Percentiles rank a stretch among this genome's conserved stretches.
Evolutionary conservation across 2,329 filamentous ascomycete genomes (phyloP).

Genomic region (Beauveria scarabaeidicola): DNA sequence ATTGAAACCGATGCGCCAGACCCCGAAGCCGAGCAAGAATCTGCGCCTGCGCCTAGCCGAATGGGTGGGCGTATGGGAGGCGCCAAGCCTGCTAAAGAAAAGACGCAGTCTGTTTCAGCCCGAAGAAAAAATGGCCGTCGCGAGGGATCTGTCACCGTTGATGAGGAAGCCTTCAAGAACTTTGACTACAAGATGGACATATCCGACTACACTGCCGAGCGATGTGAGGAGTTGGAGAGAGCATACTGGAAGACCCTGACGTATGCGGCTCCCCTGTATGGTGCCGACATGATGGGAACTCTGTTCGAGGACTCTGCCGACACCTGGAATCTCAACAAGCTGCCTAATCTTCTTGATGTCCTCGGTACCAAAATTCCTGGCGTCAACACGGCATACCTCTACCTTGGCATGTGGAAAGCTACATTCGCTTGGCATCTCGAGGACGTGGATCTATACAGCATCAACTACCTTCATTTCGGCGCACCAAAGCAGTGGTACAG

Average conservation of each 20-base stretch:
- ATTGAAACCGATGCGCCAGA: conserved; percentile 33
- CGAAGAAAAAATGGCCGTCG: conserved; percentile 78
- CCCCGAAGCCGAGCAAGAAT: conserved; percentile 32
- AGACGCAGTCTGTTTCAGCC: conserved; percentile 71
- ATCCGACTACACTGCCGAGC: conserved; percentile 80
- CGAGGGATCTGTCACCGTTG: conserved; percentile 69
- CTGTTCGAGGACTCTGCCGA: conserved; percentile 81
- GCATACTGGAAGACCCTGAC: conserved; percentile 97
- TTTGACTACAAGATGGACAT: conserved; percentile 87
- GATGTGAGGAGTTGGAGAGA: conserved; percentile 89
- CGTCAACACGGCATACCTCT: conserved; percentile 96
- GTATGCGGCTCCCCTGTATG: conserved; percentile 90
- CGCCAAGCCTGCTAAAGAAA: conserved; percentile 42
- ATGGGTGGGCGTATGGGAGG: conserved; percentile 33
- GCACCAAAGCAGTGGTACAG: conserved; percentile 99
- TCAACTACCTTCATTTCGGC: conserved; percentile 98
- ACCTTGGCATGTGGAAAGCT: conserved; percentile 99
- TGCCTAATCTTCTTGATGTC: conserved; percentile 88
- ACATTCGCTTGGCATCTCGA: conserved; percentile 99
- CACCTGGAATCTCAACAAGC: conserved; percentile 87
- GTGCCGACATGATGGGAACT: conserved; percentile 91
- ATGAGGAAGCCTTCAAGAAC: conserved; percentile 81
- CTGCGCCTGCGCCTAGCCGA: conserved; percentile 16
- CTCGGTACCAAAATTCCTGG: conserved; percentile 92
- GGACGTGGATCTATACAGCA: conserved; percentile 97